A percentile compares a stretch with the other conserved stretches of the same genome.
Conservation (phyloP, 768 basidiomycete genomes). For the Neoboletus subvelutipes region DNA sequence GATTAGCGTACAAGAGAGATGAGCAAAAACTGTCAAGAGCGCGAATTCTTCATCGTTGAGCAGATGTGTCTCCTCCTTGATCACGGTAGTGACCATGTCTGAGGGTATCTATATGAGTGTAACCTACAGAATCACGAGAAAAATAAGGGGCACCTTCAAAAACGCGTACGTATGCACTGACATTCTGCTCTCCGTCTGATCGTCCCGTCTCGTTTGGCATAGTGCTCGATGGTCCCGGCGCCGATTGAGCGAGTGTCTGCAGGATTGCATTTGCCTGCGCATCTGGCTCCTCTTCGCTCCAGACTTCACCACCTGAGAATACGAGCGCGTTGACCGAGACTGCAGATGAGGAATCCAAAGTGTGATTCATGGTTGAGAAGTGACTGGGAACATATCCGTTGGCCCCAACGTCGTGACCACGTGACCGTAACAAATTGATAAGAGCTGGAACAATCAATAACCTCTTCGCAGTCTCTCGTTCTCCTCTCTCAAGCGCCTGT, state of each 20-base stretch:
- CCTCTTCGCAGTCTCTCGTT: slow-evolving; percentile 57
- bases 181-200: slow-evolving; percentile 7
- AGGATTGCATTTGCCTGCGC: not conserved
- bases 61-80: slow-evolving; percentile 51
- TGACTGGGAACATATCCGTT: too few relatives aligned
- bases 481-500: slow-evolving; percentile 60
- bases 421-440: slow-evolving; percentile 8
- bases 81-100: slow-evolving; percentile 59
- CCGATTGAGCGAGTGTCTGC: slow-evolving; percentile 8
- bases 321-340: slow-evolving; percentile 27
- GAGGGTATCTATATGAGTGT: slow-evolving; percentile 1
- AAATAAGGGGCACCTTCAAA: slow-evolving; percentile 28
- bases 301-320: slow-evolving; percentile 30
- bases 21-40: slow-evolving; percentile 41
- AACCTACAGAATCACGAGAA: not conserved
- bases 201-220: not conserved
- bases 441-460: too few relatives aligned
- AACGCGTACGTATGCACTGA: slow-evolving; percentile 29
- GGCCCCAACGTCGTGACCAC: slow-evolving; percentile 15
- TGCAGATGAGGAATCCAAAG: slow-evolving; percentile 10
- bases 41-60: slow-evolving; percentile 49
- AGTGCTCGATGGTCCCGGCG: slow-evolving; percentile 14
- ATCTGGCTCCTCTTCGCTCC: slow-evolving; percentile 17
- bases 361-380: slow-evolving; percentile 8
- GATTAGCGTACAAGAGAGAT: slow-evolving; percentile 48